These are phyloP conservation scores for Cladophialophora yegresii DNA, from an alignment of 2,329 filamentous ascomycete species.

Conservation along the genomic window DNA sequence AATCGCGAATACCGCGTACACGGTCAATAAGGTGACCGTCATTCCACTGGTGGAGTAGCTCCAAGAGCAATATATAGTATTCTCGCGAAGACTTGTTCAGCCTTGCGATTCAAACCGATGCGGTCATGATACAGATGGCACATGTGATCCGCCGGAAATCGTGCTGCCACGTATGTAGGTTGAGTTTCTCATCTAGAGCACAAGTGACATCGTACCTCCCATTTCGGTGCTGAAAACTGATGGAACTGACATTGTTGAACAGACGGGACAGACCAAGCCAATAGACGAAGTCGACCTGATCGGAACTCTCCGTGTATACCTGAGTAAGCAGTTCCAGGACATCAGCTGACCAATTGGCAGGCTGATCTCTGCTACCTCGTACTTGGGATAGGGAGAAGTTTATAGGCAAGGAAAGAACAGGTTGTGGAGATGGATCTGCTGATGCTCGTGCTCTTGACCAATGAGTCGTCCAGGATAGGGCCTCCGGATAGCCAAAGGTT, in stretches of 20 bases:
- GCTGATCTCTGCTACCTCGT: constrained; percentile 27
- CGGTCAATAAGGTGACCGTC: constrained; percentile 44
- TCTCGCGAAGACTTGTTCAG: constrained; percentile 35
- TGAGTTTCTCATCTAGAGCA: background rate
- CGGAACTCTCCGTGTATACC: constrained; percentile 37
- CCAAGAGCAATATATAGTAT: constrained; percentile 39
- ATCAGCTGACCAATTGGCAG: constrained; percentile 31
- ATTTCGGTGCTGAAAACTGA: background rate
- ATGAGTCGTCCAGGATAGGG: background rate
- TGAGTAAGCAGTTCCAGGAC: constrained; percentile 21
- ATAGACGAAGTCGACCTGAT: constrained; percentile 37
- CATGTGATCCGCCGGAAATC: constrained; percentile 37
- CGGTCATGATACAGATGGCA: constrained; percentile 43
- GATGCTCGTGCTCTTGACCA: constrained; percentile 24
- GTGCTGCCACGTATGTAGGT: constrained; percentile 31
- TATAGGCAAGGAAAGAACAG: constrained; percentile 20
- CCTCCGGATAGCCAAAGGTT: background rate
- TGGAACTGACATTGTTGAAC: constrained; percentile 4
- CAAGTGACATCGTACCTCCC: background rate
- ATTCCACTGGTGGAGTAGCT: constrained; percentile 45
- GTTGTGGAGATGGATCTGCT: constrained; percentile 29
- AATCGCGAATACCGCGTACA: constrained; percentile 47
- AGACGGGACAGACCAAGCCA: constrained; percentile 32
- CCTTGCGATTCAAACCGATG: constrained; percentile 44
- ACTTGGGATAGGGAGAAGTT: constrained; percentile 33